phyloP scores from a whole-genome alignment of 2,329 filamentous ascomycete genomes.

The Tympanopsis confertula region DNA sequence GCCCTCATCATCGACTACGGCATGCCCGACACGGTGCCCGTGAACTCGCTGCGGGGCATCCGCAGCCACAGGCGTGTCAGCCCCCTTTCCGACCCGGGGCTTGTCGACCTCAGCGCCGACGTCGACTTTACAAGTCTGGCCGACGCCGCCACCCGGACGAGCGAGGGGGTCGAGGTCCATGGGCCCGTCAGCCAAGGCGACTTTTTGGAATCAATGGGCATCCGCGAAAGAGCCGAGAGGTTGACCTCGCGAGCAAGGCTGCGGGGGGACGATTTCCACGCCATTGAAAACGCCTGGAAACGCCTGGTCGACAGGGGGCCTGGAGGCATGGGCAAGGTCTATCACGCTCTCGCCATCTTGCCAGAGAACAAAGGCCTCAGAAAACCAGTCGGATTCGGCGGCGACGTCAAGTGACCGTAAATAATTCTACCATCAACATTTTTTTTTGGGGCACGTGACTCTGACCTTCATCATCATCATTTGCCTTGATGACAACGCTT shows the following conservation, averaged over 20 bases:
- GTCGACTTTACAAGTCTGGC: constrained; percentile 86
- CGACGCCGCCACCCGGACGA: constrained; percentile 66
- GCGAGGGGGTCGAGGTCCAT: constrained; percentile 76
- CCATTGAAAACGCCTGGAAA: constrained; percentile 65
- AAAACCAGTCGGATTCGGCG: constrained; percentile 84
- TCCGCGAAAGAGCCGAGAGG: constrained; percentile 63
- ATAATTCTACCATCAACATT: too few relatives aligned
- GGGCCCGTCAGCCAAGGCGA: constrained; percentile 77
- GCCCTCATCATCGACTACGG: constrained; percentile 96
- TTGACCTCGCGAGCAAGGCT: constrained; percentile 36
- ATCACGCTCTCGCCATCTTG: constrained; percentile 84
- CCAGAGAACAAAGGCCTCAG: constrained; percentile 66
- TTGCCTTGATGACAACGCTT: too few relatives aligned
- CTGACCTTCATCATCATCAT: too few relatives aligned
- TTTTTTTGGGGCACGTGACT: too few relatives aligned
- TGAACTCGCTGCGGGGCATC: constrained; percentile 86
- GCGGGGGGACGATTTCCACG: constrained; percentile 37
- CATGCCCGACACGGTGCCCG: constrained; percentile 62
- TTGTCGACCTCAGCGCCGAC: constrained; percentile 81
- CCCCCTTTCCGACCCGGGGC: constrained; percentile 68
- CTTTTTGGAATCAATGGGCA: constrained; percentile 74
- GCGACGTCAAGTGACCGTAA: constrained; percentile 37
- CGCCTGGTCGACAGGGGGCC: constrained; percentile 73
- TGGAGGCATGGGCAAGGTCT: constrained; percentile 84
- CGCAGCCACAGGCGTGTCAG: constrained; percentile 64